These are phyloP conservation scores for Tuctoria greenei DNA, from an alignment of 176 grass and related monocot genomes.

Conservation along the genomic window DNA sequence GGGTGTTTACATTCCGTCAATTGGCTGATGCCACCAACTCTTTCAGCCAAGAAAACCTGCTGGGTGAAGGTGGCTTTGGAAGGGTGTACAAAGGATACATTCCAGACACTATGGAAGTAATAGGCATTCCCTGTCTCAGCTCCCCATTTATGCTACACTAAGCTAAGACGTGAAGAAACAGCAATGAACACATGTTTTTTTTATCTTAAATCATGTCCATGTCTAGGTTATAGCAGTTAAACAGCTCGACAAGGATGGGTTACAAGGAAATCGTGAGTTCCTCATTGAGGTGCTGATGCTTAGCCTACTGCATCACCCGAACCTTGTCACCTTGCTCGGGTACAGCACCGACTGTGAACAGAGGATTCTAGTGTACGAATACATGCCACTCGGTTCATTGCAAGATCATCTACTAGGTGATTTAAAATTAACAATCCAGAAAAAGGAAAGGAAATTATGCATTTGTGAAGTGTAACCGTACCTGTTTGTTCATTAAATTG, in stretches of 20 bases:
- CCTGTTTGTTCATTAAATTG: conserved; percentile 25
- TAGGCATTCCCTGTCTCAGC: conserved; percentile 12
- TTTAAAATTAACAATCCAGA: background rate
- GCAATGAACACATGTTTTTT: conserved; percentile 21
- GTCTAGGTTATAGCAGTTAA: conserved; percentile 80
- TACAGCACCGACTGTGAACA: conserved; percentile 75
- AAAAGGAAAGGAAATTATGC: background rate
- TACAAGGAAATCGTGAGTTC: conserved; percentile 84
- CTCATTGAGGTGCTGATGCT: conserved; percentile 92
- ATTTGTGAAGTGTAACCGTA: background rate
- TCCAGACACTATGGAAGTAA: conserved; percentile 60
- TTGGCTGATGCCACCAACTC: conserved; percentile 71
- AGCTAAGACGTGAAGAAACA: conserved; percentile 21
- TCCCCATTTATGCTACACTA: conserved; percentile 10
- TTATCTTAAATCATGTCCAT: conserved; percentile 26
- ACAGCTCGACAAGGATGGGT: conserved; percentile 71
- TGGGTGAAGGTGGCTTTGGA: conserved; percentile 94
- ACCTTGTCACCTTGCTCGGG: conserved; percentile 86
- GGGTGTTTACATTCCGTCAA: conserved; percentile 67
- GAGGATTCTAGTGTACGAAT: conserved; percentile 84
- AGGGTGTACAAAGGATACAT: conserved; percentile 78
- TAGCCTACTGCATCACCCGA: conserved; percentile 71
- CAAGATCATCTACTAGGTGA: conserved; percentile 81
- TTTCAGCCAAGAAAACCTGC: conserved; percentile 66
- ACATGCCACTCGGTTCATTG: conserved; percentile 77